These are phyloP conservation scores for Dendryphion nanum DNA, from an alignment of 2,329 filamentous ascomycete species.

Conservation along the genomic window DNA sequence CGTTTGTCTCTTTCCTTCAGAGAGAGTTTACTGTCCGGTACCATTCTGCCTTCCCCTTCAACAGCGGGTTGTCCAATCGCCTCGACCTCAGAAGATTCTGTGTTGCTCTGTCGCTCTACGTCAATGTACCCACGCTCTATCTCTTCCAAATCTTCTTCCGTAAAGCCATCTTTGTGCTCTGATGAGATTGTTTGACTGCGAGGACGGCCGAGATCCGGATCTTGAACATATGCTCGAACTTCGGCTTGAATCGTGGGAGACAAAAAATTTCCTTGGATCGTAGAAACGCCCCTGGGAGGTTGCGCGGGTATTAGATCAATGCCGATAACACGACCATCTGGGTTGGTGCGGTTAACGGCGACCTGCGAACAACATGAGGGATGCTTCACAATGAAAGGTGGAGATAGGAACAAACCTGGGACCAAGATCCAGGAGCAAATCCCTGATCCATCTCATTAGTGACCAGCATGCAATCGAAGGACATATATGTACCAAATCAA, in stretches of 20 bases:
- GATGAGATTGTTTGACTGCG: constrained; percentile 27
- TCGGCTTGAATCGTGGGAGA: constrained; percentile 70
- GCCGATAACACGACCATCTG: constrained; percentile 77
- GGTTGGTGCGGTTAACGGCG: constrained; percentile 73
- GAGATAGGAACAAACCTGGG: constrained; percentile 44
- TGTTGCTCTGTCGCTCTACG: constrained; percentile 53
- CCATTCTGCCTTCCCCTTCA: constrained; percentile 18
- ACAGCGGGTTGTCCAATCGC: constrained; percentile 11
- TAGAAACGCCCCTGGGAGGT: constrained; percentile 86
- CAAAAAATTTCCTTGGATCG: constrained; percentile 93
- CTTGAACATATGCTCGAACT: constrained; percentile 72
- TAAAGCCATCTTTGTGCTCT: constrained; percentile 25
- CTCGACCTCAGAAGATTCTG: constrained; percentile 26
- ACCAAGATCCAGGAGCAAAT: constrained; percentile 69
- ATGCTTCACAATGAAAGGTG: background rate
- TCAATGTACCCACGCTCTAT: constrained; percentile 63
- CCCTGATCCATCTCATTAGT: no score
- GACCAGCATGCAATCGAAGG: no score
- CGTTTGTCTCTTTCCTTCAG: constrained; percentile 37
- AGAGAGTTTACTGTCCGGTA: constrained; percentile 24
- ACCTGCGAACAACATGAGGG: constrained; percentile 54
- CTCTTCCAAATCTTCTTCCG: constrained; percentile 42
- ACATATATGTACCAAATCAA: constrained; percentile 79
- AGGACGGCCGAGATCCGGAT: constrained; percentile 59
- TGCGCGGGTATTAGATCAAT: constrained; percentile 93